phyloP scores from a whole-genome alignment of 2,329 filamentous ascomycete species.

The Bipolaris victoriae region DNA sequence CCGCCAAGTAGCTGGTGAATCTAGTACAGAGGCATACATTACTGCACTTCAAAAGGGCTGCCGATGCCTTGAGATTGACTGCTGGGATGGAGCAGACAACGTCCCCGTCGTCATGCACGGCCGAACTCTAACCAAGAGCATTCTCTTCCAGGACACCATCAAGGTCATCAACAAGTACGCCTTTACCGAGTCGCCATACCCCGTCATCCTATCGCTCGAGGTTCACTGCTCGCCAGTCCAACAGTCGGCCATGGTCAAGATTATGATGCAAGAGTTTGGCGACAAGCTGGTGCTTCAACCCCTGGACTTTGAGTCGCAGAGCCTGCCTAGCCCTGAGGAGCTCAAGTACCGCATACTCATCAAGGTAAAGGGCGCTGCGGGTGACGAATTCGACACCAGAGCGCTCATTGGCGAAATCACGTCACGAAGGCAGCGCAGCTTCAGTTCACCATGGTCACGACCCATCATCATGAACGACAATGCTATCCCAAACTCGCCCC shows the following conservation, averaged over 20 bases:
- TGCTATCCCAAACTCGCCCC: conserved; percentile 55
- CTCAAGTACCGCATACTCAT: conserved; percentile 83
- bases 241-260: conserved; percentile 85
- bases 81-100: conserved; percentile 91
- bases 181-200: conserved; percentile 84
- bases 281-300: conserved; percentile 79
- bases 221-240: conserved; percentile 88
- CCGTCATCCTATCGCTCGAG: conserved; percentile 92
- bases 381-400: conserved; percentile 50
- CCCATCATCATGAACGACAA: conserved; percentile 66
- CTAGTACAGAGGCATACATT: conserved; percentile 95
- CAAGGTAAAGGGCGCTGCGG: conserved; percentile 86
- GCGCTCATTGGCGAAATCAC: conserved; percentile 44
- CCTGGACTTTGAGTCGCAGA: conserved; percentile 69
- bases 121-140: conserved; percentile 83
- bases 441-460: conserved; percentile 77
- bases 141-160: conserved; percentile 90
- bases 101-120: conserved; percentile 91
- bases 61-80: conserved; percentile 95
- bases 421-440: conserved; percentile 63
- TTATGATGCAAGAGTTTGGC: conserved; percentile 84
- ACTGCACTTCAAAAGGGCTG: conserved; percentile 85
- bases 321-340: conserved; percentile 84
- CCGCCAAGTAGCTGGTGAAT: conserved; percentile 85
- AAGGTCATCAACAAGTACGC: conserved; percentile 94